Conservation (phyloP, 441 rosid species). For the Sinapis alba region DNA sequence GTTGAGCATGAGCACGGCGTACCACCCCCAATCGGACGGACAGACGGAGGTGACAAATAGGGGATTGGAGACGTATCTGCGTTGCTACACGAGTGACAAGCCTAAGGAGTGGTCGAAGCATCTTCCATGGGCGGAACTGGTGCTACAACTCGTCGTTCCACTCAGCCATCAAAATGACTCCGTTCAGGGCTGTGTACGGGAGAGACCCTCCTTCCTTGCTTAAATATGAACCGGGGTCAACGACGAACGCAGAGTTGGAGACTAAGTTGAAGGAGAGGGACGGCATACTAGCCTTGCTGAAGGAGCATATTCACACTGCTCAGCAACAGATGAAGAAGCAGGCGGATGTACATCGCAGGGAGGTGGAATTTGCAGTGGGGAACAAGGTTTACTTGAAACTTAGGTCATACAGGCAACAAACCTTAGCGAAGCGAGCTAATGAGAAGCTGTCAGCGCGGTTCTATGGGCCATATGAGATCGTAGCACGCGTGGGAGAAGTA, state of each 20-base stretch:
- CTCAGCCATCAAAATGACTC: neutral
- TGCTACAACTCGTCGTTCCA: neutral
- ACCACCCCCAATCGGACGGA: neutral
- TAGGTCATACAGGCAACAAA: neutral
- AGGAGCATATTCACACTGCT: neutral
- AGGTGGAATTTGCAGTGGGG: neutral
- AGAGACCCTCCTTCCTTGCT: neutral
- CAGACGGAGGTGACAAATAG: neutral
- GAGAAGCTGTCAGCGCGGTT: neutral
- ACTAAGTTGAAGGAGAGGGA: neutral
- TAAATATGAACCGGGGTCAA: neutral
- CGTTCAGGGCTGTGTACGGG: neutral
- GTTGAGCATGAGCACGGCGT: neutral
- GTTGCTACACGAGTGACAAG: neutral
- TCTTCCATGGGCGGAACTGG: neutral
- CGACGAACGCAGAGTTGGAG: neutral
- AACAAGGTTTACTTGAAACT: neutral
- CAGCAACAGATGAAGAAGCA: neutral
- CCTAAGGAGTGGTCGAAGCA: neutral
- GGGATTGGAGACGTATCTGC: neutral
- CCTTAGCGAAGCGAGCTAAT: neutral
- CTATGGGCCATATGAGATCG: neutral
- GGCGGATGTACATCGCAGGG: neutral
- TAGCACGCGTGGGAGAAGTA: neutral
- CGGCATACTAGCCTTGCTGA: too few relatives aligned